Conservation (phyloP, 495 filamentous ascomycete species). For the Neurospora terricola region DNA sequence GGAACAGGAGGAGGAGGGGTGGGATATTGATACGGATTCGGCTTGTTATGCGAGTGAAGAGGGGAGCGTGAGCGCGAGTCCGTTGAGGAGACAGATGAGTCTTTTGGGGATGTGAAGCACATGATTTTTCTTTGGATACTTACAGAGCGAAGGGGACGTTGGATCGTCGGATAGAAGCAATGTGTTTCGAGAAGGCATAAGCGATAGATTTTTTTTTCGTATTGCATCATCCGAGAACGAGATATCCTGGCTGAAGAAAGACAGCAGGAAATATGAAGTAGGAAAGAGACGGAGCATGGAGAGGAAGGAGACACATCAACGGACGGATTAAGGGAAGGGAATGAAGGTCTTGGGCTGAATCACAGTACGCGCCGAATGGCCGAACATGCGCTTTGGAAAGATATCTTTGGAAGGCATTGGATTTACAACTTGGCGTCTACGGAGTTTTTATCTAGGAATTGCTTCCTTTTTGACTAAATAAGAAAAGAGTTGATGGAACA, state of each 20-base stretch:
- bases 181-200: neutral
- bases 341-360: neutral
- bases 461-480: neutral
- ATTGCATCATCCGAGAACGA: neutral
- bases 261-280: neutral
- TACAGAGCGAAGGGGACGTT: neutral
- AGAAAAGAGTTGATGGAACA: neutral
- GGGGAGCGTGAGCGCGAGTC: constrained; percentile 49
- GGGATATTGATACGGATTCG: constrained; percentile 82
- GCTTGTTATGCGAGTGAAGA: constrained; percentile 56
- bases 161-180: neutral
- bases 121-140: neutral
- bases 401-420: neutral
- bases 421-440: neutral
- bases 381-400: neutral
- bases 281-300: neutral
- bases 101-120: constrained; percentile 36
- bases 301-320: neutral
- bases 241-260: neutral
- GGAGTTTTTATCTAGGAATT: neutral
- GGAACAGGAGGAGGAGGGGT: constrained; percentile 46
- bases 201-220: neutral
- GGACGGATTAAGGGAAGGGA: neutral
- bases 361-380: neutral
- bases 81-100: constrained; percentile 59